Base-by-base conservation (phyloP, 768 basidiomycete species). In the Trametes coccinea region DNA sequence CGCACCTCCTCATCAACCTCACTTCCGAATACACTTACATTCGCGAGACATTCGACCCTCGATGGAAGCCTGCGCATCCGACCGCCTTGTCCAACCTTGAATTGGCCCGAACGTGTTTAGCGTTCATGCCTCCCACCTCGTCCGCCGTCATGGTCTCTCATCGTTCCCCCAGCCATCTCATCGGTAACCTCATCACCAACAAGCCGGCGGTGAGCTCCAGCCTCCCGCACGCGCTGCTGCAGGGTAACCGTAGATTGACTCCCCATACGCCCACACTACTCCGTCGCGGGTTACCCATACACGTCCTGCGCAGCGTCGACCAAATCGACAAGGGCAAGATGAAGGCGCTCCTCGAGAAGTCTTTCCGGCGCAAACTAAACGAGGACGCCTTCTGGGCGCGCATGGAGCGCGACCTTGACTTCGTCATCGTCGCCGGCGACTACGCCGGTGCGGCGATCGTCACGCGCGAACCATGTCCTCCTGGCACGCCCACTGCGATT, bases 131-230 rank as follows among this genome's bases (percentile, higher is more conserved):
- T 1, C 84, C 90, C 6, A 84, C 91, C 2, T 93, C 96, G 2
- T 97, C 95, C 14, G 97, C 95, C 11, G 81, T 98, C 66, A 91
- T 99, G 87, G 97, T 98, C 51, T 96, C 94, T 13, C 97, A 99
- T 77, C 92, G 95, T 52, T 96, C 95, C 1, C 92, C 95, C 0
- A 93, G 92, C 62, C 93, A 93, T 2, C 84, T 99, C 63, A 98
- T 99, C 68, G 96, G 86, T 48, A 98, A 98, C 75, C 83, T 99
- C 30, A 95, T 99, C 71, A 99, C 96, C 34, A 99, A 99, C 74
- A 96, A 95, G 71, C 97, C 97, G 2, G 94, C 93, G 7, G 87
- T 96, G 61, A 95, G 93, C 68, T 96, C 95, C 2, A 95, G 93
- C 67, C 82, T 99, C 37, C 95, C 97, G 47, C 94, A 97, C 68